Evolutionary conservation across 208 protist species (phyloP).

Genomic region (Leishmania tarentolae): DNA sequence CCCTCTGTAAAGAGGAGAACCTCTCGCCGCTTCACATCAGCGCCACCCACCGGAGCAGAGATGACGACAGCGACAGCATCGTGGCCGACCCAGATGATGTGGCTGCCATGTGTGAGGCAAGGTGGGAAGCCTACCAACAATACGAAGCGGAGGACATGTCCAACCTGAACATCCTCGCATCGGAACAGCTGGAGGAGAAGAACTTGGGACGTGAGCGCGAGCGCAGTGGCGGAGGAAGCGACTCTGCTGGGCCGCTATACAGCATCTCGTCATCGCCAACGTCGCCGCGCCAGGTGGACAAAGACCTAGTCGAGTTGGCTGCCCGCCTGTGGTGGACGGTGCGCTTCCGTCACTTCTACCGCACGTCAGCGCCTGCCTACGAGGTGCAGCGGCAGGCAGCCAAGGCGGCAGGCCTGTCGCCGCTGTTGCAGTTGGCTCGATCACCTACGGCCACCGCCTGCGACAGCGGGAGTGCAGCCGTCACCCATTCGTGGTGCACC

Average conservation of each 20-base stretch:
- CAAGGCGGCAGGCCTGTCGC: slow-evolving; percentile 16
- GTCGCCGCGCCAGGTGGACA: slow-evolving; percentile 19
- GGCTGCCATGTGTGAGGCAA: slow-evolving; percentile 18
- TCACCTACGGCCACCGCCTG: slow-evolving; percentile 1
- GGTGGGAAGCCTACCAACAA: slow-evolving; percentile 39
- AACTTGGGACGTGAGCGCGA: neutral
- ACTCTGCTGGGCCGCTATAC: neutral
- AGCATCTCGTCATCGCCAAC: neutral
- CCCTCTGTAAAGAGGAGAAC: too few relatives aligned
- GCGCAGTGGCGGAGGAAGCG: neutral
- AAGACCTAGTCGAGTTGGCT: slow-evolving; percentile 26
- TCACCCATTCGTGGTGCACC: slow-evolving; percentile 12
- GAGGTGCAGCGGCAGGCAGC: slow-evolving; percentile 37
- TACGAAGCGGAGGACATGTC: slow-evolving; percentile 33
- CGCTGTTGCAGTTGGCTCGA: slow-evolving; percentile 3
- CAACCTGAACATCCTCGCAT: slow-evolving; percentile 28
- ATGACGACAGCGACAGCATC: neutral
- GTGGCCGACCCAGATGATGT: slow-evolving; percentile 16
- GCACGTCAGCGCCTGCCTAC: slow-evolving; percentile 20
- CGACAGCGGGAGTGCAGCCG: neutral
- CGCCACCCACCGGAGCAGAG: neutral
- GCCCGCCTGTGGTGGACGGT: slow-evolving; percentile 41
- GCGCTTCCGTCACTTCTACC: slow-evolving; percentile 33
- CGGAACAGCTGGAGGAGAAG: slow-evolving; percentile 11
- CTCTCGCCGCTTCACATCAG: neutral